A percentile compares a stretch with the other conserved stretches of the same genome.
phyloP scores from a whole-genome alignment of 225 moss, liverwort and hornwort species.

The Pleurozium schreberi region DNA sequence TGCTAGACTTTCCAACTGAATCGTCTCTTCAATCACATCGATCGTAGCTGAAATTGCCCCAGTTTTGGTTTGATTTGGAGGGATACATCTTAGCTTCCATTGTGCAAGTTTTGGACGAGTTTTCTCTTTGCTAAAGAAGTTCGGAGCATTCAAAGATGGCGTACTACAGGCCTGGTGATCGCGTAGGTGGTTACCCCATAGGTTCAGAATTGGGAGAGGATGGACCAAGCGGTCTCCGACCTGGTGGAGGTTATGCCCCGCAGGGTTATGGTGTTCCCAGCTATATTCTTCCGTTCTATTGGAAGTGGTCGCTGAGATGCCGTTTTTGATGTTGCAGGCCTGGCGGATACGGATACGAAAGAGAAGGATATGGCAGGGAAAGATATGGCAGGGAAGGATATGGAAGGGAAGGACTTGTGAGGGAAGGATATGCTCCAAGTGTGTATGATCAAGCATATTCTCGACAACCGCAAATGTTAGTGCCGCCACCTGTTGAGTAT shows the following conservation, averaged over 20 bases:
- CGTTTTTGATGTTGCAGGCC: neutral
- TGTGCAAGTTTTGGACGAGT: neutral
- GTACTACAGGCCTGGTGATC: neutral
- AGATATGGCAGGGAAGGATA: neutral
- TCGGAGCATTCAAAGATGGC: neutral
- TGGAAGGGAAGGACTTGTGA: neutral
- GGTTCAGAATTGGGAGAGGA: neutral
- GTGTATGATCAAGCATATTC: conserved; percentile 3
- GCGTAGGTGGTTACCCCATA: neutral
- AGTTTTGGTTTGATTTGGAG: neutral
- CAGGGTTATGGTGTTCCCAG: conserved; percentile 1
- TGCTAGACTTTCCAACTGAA: neutral
- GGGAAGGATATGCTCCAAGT: neutral
- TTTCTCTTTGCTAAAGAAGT: neutral
- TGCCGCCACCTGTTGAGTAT: neutral
- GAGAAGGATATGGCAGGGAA: neutral
- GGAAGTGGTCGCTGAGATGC: neutral
- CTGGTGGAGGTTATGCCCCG: neutral
- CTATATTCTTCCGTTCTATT: neutral
- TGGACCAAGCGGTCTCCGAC: neutral
- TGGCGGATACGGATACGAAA: neutral
- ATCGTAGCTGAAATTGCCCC: neutral
- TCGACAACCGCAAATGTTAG: neutral
- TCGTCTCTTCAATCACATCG: neutral
- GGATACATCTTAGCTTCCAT: too few relatives aligned